Evolutionary conservation across 176 grass and related monocot species (phyloP).

Genomic region (Oryza glumipatula): DNA sequence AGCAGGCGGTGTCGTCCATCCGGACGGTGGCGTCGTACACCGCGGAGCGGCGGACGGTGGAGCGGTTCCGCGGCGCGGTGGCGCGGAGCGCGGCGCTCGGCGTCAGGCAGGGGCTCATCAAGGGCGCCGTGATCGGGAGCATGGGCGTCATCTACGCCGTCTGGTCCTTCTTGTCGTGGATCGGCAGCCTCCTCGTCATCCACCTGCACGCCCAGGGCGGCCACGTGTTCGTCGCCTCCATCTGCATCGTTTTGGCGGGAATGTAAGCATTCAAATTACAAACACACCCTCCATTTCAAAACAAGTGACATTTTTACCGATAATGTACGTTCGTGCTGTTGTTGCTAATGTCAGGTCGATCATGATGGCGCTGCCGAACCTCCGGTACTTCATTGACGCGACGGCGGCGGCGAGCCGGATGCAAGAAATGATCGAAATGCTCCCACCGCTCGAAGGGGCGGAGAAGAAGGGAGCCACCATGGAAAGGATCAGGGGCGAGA

Average conservation of each 20-base stretch:
- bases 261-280: slow-evolving; percentile 38
- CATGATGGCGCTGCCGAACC: slow-evolving; percentile 46
- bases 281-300: neutral
- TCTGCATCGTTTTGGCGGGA: slow-evolving; percentile 58
- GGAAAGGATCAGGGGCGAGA: slow-evolving; percentile 22
- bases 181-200: slow-evolving; percentile 60
- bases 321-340: no score
- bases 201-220: slow-evolving; percentile 49
- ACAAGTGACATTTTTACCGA: neutral
- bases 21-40: slow-evolving; percentile 51
- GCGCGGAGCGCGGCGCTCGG: slow-evolving; percentile 52
- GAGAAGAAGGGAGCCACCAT: slow-evolving; percentile 38
- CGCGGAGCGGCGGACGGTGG: slow-evolving; percentile 47
- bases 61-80: slow-evolving; percentile 48
- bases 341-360: slow-evolving; percentile 29
- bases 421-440: slow-evolving; percentile 38
- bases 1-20: slow-evolving; percentile 66
- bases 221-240: slow-evolving; percentile 60
- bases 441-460: slow-evolving; percentile 2
- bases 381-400: slow-evolving; percentile 49
- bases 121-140: slow-evolving; percentile 61
- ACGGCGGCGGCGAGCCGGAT: slow-evolving; percentile 40
- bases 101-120: slow-evolving; percentile 57
- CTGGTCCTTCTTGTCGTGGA: slow-evolving; percentile 59
- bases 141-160: slow-evolving; percentile 56